Conservation (phyloP, 257 asterid genomes). For the Anisodus tanguticus region DNA sequence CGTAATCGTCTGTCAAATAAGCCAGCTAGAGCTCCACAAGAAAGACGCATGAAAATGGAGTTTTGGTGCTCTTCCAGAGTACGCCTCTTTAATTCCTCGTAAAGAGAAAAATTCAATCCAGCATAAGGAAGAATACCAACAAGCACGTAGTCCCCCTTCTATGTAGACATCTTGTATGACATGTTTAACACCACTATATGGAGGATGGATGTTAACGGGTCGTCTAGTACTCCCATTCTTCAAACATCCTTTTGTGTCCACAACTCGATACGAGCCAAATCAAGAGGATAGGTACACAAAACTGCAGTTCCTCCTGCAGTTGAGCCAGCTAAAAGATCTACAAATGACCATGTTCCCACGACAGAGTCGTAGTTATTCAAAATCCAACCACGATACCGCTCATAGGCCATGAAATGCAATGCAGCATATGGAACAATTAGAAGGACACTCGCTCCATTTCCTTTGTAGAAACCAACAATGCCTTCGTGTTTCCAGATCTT, state of each 20-base stretch:
- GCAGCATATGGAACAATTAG: too few species aligned
- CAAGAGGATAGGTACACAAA: conserved; percentile 91
- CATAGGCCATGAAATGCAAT: too few species aligned
- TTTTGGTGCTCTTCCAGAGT: conserved; percentile 83
- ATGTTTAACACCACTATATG: conserved; percentile 64
- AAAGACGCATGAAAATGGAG: conserved; percentile 69
- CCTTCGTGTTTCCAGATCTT: conserved; percentile 83
- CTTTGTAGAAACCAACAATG: conserved; percentile 62
- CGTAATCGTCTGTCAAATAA: conserved; percentile 83
- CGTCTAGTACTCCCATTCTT: too few species aligned
- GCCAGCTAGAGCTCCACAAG: conserved; percentile 96
- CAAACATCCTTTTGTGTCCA: conserved; percentile 45
- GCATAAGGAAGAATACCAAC: conserved; percentile 93
- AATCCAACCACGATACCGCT: conserved; percentile 38
- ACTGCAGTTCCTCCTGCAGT: conserved; percentile 98
- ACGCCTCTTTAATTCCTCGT: conserved; percentile 75
- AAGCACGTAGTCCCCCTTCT: conserved; percentile 83
- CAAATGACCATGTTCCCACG: conserved; percentile 77
- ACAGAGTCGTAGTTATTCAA: conserved; percentile 62
- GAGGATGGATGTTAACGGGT: too few species aligned
- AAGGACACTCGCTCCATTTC: too few species aligned
- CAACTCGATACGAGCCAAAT: conserved; percentile 89
- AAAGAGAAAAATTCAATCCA: conserved; percentile 80
- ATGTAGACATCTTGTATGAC: conserved; percentile 67
- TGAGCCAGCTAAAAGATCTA: conserved; percentile 95